Evolutionary conservation across 441 rosid species (phyloP).

Genomic region (Corymbia calophylla): DNA sequence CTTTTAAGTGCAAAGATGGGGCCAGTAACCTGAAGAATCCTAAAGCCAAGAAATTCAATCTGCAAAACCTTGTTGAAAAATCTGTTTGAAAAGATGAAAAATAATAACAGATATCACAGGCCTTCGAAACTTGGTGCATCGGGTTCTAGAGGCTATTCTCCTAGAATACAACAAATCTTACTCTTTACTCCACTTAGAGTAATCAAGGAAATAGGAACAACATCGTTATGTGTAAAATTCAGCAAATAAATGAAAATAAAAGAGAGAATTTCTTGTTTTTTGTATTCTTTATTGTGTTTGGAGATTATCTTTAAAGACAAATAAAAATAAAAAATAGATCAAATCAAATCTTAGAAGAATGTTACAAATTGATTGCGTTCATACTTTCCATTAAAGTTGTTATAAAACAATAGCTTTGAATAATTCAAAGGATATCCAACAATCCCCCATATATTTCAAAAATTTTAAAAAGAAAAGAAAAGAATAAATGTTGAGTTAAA

Average conservation of each 20-base stretch:
- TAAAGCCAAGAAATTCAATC: neutral
- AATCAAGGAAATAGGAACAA: neutral
- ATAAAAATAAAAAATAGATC: neutral
- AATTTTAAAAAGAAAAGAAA: neutral
- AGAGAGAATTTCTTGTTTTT: neutral
- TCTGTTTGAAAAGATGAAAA: neutral
- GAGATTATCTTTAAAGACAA: neutral
- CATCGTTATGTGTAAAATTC: neutral
- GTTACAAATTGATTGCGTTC: neutral
- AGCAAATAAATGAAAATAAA: neutral
- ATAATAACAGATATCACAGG: neutral
- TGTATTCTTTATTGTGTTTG: neutral
- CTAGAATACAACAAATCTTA: neutral
- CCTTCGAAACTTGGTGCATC: neutral
- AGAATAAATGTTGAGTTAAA: neutral
- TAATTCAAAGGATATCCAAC: neutral
- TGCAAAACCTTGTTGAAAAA: neutral
- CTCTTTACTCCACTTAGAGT: neutral
- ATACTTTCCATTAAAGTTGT: neutral
- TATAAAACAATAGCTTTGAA: neutral
- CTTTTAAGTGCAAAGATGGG: neutral
- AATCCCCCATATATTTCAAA: neutral
- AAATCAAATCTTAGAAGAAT: neutral
- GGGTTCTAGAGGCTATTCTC: neutral
- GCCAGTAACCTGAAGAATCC: neutral